These are phyloP conservation scores for Lactarius sp. DNA, from an alignment of 768 basidiomycete species.

Conservation along the genomic window DNA sequence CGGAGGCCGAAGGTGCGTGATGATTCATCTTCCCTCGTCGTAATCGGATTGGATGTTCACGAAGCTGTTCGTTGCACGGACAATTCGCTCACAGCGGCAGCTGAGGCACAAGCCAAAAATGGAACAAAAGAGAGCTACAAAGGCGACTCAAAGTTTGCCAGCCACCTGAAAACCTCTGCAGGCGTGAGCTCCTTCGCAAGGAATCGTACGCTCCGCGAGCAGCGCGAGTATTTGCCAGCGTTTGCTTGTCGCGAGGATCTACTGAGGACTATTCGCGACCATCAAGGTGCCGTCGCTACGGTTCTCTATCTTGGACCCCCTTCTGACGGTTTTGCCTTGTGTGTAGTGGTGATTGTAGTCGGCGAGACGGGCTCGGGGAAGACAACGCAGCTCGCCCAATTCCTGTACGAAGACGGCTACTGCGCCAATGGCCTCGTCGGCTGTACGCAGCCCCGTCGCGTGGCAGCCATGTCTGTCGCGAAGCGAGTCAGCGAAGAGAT, in stretches of 20 bases:
- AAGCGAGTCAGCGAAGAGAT: constrained; percentile 99
- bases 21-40: constrained; percentile 19
- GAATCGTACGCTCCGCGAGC: constrained; percentile 83
- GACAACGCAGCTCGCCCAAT: constrained; percentile 94
- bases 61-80: constrained; percentile 38
- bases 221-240: constrained; percentile 93
- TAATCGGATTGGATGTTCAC: constrained; percentile 75
- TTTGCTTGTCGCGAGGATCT: constrained; percentile 96
- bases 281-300: constrained; percentile 63
- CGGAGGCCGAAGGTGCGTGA: constrained; percentile 81
- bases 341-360: constrained; percentile 82
- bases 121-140: constrained; percentile 70
- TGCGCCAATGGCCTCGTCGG: constrained; percentile 86
- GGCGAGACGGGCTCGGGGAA: constrained; percentile 99
- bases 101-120: constrained; percentile 43
- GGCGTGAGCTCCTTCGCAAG: constrained; percentile 80
- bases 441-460: constrained; percentile 97
- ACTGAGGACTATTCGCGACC: constrained; percentile 82
- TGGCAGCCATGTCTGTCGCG: constrained; percentile 99
- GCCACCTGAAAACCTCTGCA: constrained; percentile 75
- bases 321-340: background rate
- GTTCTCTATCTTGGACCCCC: background rate
- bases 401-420: constrained; percentile 96
- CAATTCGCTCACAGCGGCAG: constrained; percentile 41
- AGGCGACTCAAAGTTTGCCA: constrained; percentile 96